Percentiles rank a stretch among this genome's conserved stretches.
Evolutionary conservation across 345 rosid species (phyloP).

Genomic region (Dimocarpus longan): DNA sequence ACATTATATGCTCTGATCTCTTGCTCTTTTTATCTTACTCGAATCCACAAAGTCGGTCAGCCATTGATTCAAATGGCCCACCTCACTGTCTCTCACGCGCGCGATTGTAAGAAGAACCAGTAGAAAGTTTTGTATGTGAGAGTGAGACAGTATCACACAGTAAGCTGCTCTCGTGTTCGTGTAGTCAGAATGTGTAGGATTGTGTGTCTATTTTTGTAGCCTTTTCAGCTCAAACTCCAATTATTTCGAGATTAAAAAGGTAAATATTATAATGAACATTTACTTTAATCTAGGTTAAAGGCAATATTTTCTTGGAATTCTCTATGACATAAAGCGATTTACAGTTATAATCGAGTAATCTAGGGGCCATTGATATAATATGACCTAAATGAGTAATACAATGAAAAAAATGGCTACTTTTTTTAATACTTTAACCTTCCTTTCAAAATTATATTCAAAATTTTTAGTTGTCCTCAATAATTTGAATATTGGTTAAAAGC

Average conservation of each 20-base stretch:
- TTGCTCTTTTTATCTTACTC: conserved; percentile 11
- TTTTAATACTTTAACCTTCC: neutral
- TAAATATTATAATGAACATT: neutral
- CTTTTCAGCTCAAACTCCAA: conserved; percentile 30
- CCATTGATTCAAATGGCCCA: conserved; percentile 32
- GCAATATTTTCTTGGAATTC: neutral
- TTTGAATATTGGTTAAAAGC: neutral
- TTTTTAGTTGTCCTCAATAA: too few species aligned
- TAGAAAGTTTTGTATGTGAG: neutral
- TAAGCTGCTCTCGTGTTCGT: conserved; percentile 1
- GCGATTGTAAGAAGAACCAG: neutral
- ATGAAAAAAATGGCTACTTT: neutral
- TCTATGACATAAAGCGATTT: neutral
- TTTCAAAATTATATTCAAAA: too few species aligned
- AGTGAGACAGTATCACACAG: conserved; percentile 16
- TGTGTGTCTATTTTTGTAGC: conserved; percentile 21
- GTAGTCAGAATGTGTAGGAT: conserved; percentile 37
- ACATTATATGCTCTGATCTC: neutral
- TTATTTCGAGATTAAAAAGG: conserved; percentile 13
- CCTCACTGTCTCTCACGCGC: conserved; percentile 1
- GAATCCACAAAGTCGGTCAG: conserved; percentile 35
- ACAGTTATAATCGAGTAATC: neutral
- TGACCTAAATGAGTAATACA: neutral
- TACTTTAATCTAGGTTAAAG: neutral
- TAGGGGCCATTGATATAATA: neutral